Evolutionary conservation across 2,329 filamentous ascomycete genomes (phyloP).

Genomic region (Botrytis pseudocinerea): DNA sequence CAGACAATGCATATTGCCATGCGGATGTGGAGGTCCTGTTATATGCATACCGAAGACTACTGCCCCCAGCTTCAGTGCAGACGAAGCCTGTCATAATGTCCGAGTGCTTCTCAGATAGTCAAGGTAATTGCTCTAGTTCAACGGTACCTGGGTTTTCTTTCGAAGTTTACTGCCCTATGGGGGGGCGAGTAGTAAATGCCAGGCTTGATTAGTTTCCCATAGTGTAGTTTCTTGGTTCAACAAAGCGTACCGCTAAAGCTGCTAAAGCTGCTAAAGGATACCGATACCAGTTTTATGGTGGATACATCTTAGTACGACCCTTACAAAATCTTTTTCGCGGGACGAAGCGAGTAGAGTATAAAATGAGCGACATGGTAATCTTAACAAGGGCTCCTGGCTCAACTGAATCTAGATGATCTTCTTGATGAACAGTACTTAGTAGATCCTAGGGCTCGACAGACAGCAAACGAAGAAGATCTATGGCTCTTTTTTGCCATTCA

Average conservation of each 20-base stretch:
- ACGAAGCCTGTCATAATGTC: neutral
- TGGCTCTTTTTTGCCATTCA: constrained; percentile 4
- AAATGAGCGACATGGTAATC: neutral
- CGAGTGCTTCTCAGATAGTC: neutral
- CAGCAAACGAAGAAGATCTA: neutral
- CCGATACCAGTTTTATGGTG: neutral
- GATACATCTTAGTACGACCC: neutral
- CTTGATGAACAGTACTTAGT: neutral
- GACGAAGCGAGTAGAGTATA: neutral
- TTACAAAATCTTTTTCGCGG: neutral
- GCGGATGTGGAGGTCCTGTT: constrained; percentile 3
- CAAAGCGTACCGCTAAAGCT: neutral
- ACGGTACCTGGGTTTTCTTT: neutral
- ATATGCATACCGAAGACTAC: constrained; percentile 6
- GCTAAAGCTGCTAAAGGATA: neutral
- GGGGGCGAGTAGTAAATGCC: neutral
- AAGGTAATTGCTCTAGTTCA: neutral
- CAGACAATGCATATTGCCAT: neutral
- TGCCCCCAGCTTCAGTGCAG: neutral
- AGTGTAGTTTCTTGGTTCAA: neutral
- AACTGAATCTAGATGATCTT: neutral
- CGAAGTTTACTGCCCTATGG: neutral
- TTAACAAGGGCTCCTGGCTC: neutral
- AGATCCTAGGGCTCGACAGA: neutral
- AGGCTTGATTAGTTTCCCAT: neutral